phyloP scores from a whole-genome alignment of 1,284 basidiomycete species.

The Neonothopanus nambi region DNA sequence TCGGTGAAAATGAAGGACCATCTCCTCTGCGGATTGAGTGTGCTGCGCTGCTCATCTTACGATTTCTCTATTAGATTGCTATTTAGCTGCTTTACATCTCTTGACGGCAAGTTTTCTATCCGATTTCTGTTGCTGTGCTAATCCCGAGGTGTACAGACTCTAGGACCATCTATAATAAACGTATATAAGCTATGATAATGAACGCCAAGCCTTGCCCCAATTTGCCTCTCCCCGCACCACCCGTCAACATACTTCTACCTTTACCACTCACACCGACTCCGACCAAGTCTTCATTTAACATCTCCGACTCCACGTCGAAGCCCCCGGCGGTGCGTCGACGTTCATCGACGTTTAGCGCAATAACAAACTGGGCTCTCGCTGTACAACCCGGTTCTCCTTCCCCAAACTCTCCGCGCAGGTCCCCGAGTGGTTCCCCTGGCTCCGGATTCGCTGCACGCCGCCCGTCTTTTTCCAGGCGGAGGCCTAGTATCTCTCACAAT shows the following conservation, averaged over 20 bases:
- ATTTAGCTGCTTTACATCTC: slow-evolving; percentile 1
- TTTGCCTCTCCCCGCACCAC: slow-evolving; percentile 5
- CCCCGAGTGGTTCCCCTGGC: slow-evolving; percentile 17
- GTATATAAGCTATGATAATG: neutral
- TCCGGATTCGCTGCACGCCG: slow-evolving; percentile 2
- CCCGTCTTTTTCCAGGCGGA: slow-evolving; percentile 8
- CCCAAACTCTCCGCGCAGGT: slow-evolving; percentile 39
- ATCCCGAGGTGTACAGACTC: slow-evolving; percentile 4
- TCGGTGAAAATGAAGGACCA: neutral
- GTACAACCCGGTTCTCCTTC: slow-evolving; percentile 70
- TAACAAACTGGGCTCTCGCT: slow-evolving; percentile 56
- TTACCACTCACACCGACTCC: slow-evolving; percentile 9
- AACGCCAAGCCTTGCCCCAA: neutral
- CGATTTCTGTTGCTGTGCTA: neutral
- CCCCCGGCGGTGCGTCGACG: slow-evolving; percentile 17
- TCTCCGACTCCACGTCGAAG: neutral
- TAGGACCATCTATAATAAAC: slow-evolving; percentile 9
- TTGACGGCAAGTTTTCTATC: slow-evolving; percentile 11
- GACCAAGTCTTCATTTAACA: slow-evolving; percentile 1
- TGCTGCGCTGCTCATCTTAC: slow-evolving; percentile 8
- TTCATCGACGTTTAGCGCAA: slow-evolving; percentile 39
- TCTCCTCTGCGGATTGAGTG: slow-evolving; percentile 5
- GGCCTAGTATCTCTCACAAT: slow-evolving; percentile 20
- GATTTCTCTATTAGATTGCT: neutral
- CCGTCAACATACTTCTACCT: slow-evolving; percentile 13